A percentile compares a stretch with the other conserved stretches of the same genome.
Evolutionary conservation across 1,284 basidiomycete species (phyloP).

Genomic region (Austroboletus olivaceoglutinosus): DNA sequence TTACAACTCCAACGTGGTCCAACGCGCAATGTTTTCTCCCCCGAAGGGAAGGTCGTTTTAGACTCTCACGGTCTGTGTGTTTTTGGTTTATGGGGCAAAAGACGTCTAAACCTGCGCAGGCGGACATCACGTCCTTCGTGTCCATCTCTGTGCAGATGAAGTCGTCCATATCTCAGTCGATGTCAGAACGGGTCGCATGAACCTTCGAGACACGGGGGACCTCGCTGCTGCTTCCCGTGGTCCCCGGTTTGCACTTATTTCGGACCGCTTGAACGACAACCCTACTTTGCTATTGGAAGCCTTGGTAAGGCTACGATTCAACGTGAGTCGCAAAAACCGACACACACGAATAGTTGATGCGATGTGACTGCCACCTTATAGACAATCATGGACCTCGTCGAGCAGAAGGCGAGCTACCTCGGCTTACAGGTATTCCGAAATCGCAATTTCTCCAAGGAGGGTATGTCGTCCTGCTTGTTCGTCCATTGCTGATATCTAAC

Average conservation of each 20-base stretch:
- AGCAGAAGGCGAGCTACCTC: slow-evolving; percentile 74
- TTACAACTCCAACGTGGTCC: slow-evolving; percentile 50
- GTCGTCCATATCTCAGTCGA: slow-evolving; percentile 70
- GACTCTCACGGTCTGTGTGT: slow-evolving; percentile 49
- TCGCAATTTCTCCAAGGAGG: slow-evolving; percentile 64
- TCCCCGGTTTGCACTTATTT: slow-evolving; percentile 53
- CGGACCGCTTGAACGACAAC: slow-evolving; percentile 62
- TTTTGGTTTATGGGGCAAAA: not conserved
- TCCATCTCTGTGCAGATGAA: slow-evolving; percentile 71
- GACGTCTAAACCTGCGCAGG: slow-evolving; percentile 30
- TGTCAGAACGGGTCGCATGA: slow-evolving; percentile 66
- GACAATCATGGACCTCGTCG: slow-evolving; percentile 72
- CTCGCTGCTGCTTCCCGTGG: slow-evolving; percentile 69
- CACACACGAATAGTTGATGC: not conserved
- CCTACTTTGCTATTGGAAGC: slow-evolving; percentile 54
- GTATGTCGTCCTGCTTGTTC: slow-evolving; percentile 34
- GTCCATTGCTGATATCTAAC: not conserved
- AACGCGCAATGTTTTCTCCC: slow-evolving; percentile 55
- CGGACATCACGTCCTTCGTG: slow-evolving; percentile 53
- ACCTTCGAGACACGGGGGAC: slow-evolving; percentile 70
- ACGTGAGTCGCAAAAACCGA: slow-evolving; percentile 39
- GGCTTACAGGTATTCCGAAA: slow-evolving; percentile 66
- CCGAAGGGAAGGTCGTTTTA: slow-evolving; percentile 54
- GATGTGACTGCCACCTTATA: slow-evolving; percentile 26
- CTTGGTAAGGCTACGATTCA: slow-evolving; percentile 53